Conservation (phyloP, 148 eudicot genomes). For the Diospyros lotus region DNA sequence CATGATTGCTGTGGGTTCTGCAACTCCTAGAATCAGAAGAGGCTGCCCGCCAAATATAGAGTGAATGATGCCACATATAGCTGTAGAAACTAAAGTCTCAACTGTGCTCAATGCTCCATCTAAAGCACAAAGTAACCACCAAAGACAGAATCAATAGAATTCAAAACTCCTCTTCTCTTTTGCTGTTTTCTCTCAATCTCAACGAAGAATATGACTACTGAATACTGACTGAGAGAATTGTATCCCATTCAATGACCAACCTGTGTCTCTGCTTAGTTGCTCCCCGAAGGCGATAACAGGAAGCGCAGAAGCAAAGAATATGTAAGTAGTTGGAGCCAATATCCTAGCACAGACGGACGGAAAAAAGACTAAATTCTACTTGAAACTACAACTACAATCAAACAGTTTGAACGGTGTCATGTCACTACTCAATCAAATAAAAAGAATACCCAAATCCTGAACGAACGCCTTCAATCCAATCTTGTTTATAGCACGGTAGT, state of each 20-base stretch:
- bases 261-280: constrained; percentile 53
- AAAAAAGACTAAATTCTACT: not conserved
- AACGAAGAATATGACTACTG: not conserved
- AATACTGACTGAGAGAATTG: too few species aligned
- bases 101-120: constrained; percentile 40
- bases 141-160: not conserved
- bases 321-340: constrained; percentile 50
- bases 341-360: constrained; percentile 23
- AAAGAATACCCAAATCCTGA: constrained; percentile 48
- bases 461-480: constrained; percentile 52
- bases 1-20: constrained; percentile 60
- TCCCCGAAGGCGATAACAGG: constrained; percentile 68
- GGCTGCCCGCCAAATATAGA: constrained; percentile 53
- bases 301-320: constrained; percentile 66
- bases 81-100: constrained; percentile 44
- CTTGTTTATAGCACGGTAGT: constrained; percentile 50
- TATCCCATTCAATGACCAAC: constrained; percentile 8
- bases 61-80: constrained; percentile 52
- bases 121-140: constrained; percentile 3
- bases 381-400: not conserved
- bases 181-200: not conserved
- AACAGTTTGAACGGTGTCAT: not conserved
- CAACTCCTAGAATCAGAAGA: constrained; percentile 50
- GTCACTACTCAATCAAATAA: not conserved
- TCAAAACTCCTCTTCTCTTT: not conserved